phyloP scores from a whole-genome alignment of 1,284 basidiomycete genomes.

The Microbotryum scabiosae region DNA sequence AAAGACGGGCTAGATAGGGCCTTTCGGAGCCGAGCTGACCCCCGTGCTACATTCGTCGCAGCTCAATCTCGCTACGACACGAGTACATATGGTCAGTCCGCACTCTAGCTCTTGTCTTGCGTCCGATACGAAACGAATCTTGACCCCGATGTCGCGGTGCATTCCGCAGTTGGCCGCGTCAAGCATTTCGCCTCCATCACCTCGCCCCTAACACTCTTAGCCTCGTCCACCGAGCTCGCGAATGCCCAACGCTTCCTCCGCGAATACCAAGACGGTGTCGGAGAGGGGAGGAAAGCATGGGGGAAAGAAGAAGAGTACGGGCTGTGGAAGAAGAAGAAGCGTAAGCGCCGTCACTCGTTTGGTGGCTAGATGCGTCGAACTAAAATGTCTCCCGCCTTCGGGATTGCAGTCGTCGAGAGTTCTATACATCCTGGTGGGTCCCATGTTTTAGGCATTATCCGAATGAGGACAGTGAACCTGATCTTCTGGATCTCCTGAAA shows the following conservation, averaged over 20 bases:
- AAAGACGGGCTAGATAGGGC: neutral
- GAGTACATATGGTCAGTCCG: constrained; percentile 27
- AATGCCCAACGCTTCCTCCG: constrained; percentile 39
- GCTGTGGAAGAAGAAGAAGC: constrained; percentile 43
- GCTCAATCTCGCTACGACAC: constrained; percentile 26
- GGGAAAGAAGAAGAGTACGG: constrained; percentile 37
- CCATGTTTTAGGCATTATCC: neutral
- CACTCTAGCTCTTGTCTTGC: too few species aligned
- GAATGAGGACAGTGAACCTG: neutral
- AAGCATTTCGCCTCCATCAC: constrained; percentile 48
- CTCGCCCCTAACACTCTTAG: constrained; percentile 48
- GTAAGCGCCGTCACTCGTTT: constrained; percentile 33
- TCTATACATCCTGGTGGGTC: constrained; percentile 32
- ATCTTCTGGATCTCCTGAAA: neutral
- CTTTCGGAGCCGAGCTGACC: neutral
- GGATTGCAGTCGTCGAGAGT: constrained; percentile 33
- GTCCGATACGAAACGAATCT: too few species aligned
- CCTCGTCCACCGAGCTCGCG: constrained; percentile 39
- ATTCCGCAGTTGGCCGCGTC: constrained; percentile 41
- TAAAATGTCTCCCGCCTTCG: neutral
- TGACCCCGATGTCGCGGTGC: neutral
- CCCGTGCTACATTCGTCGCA: neutral
- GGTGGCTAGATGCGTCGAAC: neutral
- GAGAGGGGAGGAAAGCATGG: constrained; percentile 38
- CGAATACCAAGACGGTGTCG: constrained; percentile 39